These are phyloP conservation scores for Kazachstania kunashirensis DNA, from an alignment of 805 yeast genomes.

Conservation along the genomic window DNA sequence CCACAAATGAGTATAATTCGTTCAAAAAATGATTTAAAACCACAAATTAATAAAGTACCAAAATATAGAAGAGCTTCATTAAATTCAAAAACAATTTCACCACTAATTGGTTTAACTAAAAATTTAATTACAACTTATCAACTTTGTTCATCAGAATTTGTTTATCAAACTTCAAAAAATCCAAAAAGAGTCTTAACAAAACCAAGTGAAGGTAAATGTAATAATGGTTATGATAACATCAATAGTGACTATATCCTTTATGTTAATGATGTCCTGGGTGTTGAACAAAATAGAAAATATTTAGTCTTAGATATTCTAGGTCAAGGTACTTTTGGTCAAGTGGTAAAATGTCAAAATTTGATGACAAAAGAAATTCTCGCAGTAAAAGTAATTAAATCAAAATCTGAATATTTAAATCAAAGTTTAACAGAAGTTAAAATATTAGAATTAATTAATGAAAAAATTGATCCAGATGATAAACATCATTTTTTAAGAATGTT, in stretches of 20 bases:
- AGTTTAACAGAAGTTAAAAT: constrained; percentile 83
- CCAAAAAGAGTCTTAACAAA: constrained; percentile 90
- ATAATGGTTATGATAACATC: constrained; percentile 80
- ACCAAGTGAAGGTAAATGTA: constrained; percentile 72
- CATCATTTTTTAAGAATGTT: constrained; percentile 68
- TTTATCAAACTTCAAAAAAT: constrained; percentile 73
- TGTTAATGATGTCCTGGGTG: constrained; percentile 88
- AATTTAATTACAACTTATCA: constrained; percentile 71
- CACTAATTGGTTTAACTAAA: constrained; percentile 69
- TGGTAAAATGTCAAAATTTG: constrained; percentile 74
- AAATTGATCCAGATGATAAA: constrained; percentile 57
- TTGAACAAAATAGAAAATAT: constrained; percentile 59
- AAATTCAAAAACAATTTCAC: constrained; percentile 58
- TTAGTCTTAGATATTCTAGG: constrained; percentile 86
- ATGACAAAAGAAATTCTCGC: constrained; percentile 82
- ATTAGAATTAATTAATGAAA: constrained; percentile 68
- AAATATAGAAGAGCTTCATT: constrained; percentile 63
- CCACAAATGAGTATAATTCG: constrained; percentile 42
- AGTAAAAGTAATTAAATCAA: constrained; percentile 86
- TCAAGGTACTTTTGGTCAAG: constrained; percentile 98
- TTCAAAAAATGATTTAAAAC: constrained; percentile 45
- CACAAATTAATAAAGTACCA: constrained; percentile 51
- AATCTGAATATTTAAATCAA: constrained; percentile 85
- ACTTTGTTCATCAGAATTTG: constrained; percentile 76
- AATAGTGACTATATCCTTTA: constrained; percentile 86